phyloP scores from a whole-genome alignment of 352 stramenopile species.

The Pythium guiyangense region DNA sequence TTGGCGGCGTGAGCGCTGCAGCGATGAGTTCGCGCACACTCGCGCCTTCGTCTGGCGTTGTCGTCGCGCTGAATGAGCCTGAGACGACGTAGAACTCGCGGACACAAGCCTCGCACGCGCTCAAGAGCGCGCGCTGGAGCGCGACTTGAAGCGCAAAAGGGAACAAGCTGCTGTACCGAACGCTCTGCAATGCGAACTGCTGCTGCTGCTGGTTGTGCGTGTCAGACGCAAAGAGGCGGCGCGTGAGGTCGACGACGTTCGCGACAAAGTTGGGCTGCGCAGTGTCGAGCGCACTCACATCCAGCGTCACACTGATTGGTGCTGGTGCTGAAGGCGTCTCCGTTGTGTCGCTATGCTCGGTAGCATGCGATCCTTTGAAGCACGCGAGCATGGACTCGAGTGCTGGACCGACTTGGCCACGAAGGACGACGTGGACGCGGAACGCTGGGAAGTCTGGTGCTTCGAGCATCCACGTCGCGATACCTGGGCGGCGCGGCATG shows the following conservation, averaged over 20 bases:
- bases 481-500: not conserved
- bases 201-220: not conserved
- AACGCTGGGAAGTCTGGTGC: not conserved
- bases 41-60: not conserved
- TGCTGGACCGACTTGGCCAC: not conserved
- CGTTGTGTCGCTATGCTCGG: too few relatives aligned
- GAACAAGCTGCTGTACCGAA: not conserved
- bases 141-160: too few relatives aligned
- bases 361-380: not conserved
- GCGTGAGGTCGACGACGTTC: not conserved
- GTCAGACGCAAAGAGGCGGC: not conserved
- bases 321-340: too few relatives aligned
- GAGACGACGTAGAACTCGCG: not conserved
- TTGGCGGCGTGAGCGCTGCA: not conserved
- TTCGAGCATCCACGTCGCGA: not conserved
- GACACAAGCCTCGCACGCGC: not conserved
- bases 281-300: not conserved
- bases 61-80: not conserved
- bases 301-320: not conserved
- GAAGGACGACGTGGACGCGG: not conserved
- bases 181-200: not conserved
- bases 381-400: not conserved
- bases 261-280: not conserved
- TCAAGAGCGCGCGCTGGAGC: too few relatives aligned
- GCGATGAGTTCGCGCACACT: not conserved